A percentile compares a stretch with the other conserved stretches of the same genome.
These are phyloP conservation scores for Medicago arabica DNA, from an alignment of 306 rosid genomes.

Conservation along the genomic window DNA sequence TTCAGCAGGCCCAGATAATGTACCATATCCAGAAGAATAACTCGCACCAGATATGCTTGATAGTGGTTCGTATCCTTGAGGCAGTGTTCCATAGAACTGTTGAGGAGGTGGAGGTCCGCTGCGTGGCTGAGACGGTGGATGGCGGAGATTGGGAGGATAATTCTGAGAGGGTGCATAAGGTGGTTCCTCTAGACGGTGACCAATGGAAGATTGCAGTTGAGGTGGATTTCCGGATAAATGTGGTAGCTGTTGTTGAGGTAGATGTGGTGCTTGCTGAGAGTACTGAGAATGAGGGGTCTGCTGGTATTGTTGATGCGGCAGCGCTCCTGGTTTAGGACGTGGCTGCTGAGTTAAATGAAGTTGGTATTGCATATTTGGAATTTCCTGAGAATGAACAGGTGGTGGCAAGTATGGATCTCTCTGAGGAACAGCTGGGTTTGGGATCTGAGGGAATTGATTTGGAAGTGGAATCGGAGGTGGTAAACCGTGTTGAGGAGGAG, in stretches of 20 bases:
- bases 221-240: slow-evolving; percentile 56
- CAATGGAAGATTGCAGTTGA: slow-evolving; percentile 62
- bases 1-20: slow-evolving; percentile 59
- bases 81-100: slow-evolving; percentile 44
- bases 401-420: slow-evolving; percentile 68
- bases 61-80: slow-evolving; percentile 62
- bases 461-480: slow-evolving; percentile 62
- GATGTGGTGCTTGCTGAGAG: slow-evolving; percentile 61
- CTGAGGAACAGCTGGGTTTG: slow-evolving; percentile 62
- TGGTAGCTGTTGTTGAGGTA: slow-evolving; percentile 66
- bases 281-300: slow-evolving; percentile 64
- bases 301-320: slow-evolving; percentile 68
- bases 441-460: slow-evolving; percentile 70
- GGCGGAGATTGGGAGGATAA: slow-evolving; percentile 67
- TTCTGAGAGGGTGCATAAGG: slow-evolving; percentile 69
- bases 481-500: slow-evolving; percentile 64
- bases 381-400: slow-evolving; percentile 68
- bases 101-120: no score
- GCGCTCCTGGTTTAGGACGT: slow-evolving; percentile 55
- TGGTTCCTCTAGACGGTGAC: slow-evolving; percentile 76
- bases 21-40: slow-evolving; percentile 68
- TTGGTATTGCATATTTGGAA: slow-evolving; percentile 70
- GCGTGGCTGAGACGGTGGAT: no score
- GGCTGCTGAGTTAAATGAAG: slow-evolving; percentile 62
- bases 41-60: slow-evolving; percentile 53